These are phyloP conservation scores for Moringa oleifera DNA, from an alignment of 345 rosid species.

Conservation along the genomic window DNA sequence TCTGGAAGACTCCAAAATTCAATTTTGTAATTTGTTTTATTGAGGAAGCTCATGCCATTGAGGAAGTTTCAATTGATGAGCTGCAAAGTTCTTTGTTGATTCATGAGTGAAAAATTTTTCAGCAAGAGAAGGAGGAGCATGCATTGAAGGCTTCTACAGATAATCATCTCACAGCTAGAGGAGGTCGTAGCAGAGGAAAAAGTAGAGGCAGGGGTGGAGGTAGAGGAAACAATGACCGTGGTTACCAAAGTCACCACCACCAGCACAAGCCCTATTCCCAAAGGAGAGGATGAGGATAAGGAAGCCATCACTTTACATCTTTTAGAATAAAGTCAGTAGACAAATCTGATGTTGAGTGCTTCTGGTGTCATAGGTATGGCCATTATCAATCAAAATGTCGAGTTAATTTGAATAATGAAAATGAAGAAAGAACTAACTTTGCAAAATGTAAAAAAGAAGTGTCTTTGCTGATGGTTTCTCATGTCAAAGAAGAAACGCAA, in stretches of 20 bases:
- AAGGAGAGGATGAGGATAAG: not conserved
- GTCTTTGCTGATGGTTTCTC: slow-evolving; percentile 2
- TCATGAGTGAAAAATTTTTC: not conserved
- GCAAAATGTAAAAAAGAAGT: not conserved
- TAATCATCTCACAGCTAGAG: not conserved
- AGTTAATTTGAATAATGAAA: no score
- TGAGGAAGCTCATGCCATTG: no score
- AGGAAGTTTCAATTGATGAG: not conserved
- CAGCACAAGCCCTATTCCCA: no score
- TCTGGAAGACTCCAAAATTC: not conserved
- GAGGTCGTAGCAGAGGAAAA: not conserved
- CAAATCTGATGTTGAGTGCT: no score
- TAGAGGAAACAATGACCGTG: not conserved
- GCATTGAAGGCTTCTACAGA: not conserved
- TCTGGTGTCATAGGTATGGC: no score
- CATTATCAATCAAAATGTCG: no score
- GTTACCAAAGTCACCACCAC: not conserved
- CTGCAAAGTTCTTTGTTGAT: not conserved
- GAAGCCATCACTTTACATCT: not conserved
- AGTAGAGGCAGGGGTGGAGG: not conserved
- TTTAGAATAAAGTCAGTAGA: not conserved
- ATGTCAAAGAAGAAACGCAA: not conserved
- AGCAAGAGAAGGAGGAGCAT: not conserved
- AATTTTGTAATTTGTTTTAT: no score
- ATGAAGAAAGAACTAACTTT: no score